phyloP scores from a whole-genome alignment of 2,329 filamentous ascomycete genomes.

The Trichophyton benhamiae region DNA sequence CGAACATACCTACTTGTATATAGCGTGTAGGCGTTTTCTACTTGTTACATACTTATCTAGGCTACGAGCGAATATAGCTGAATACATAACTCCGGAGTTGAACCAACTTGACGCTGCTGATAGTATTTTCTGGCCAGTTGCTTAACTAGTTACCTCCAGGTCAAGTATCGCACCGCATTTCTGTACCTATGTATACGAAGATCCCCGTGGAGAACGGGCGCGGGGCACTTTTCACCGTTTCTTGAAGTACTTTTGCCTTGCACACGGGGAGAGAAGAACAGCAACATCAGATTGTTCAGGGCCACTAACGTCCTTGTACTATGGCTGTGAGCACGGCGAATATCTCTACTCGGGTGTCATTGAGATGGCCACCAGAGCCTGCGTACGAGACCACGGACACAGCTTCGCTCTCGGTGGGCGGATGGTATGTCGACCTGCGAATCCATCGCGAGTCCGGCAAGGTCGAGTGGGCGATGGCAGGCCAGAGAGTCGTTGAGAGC shows the following conservation, averaged over 20 bases:
- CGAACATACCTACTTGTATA: too few species aligned
- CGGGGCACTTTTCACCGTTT: neutral
- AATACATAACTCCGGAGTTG: too few species aligned
- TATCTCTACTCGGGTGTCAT: slow-evolving; percentile 31
- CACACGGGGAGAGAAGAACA: too few species aligned
- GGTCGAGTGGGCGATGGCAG: slow-evolving; percentile 36
- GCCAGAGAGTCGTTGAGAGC: slow-evolving; percentile 28
- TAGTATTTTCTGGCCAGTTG: too few species aligned
- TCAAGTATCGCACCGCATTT: too few species aligned
- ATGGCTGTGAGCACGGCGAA: slow-evolving; percentile 4
- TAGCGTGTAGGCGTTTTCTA: too few species aligned
- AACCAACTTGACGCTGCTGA: too few species aligned
- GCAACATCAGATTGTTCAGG: too few species aligned
- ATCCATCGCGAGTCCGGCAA: slow-evolving; percentile 24
- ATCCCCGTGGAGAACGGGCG: neutral
- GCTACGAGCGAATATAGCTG: too few species aligned
- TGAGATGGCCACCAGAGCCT: slow-evolving; percentile 33
- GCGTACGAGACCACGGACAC: slow-evolving; percentile 34
- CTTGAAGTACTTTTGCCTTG: neutral
- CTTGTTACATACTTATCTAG: too few species aligned
- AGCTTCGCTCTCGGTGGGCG: slow-evolving; percentile 31
- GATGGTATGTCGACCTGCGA: slow-evolving; percentile 35
- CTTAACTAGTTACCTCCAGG: too few species aligned
- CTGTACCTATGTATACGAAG: neutral
- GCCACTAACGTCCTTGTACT: neutral